Percentiles rank a stretch among this genome's conserved stretches.
phyloP scores from a whole-genome alignment of 2,329 filamentous ascomycete species.

The Fusarium bactridioides region DNA sequence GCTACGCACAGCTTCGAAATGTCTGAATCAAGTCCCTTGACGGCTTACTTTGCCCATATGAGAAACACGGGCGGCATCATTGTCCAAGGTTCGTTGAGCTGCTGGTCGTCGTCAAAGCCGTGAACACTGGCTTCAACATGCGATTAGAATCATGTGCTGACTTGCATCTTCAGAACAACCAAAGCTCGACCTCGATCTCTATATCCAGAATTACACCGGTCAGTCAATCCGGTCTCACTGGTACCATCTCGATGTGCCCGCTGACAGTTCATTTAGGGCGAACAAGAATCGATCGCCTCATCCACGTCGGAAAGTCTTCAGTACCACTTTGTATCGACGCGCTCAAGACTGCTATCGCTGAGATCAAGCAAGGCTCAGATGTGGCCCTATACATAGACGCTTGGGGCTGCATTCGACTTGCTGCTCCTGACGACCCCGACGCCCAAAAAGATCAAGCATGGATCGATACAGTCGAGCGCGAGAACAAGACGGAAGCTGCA shows the following conservation, averaged over 20 bases:
- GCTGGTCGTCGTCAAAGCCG: background rate
- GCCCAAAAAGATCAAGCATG: constrained; percentile 74
- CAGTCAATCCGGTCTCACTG: constrained; percentile 32
- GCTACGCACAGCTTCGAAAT: constrained; percentile 43
- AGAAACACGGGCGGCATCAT: constrained; percentile 55
- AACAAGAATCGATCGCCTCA: constrained; percentile 81
- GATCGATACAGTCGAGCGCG: constrained; percentile 72
- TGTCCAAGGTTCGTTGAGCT: constrained; percentile 53
- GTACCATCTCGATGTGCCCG: background rate
- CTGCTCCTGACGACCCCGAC: constrained; percentile 73
- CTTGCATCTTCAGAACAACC: constrained; percentile 66
- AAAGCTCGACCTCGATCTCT: constrained; percentile 90
- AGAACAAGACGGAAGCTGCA: constrained; percentile 73
- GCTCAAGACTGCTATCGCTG: constrained; percentile 76
- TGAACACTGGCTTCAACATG: background rate
- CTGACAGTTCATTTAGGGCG: constrained; percentile 63
- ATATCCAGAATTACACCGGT: constrained; percentile 91
- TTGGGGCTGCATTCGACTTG: constrained; percentile 68
- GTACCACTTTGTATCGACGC: constrained; percentile 80
- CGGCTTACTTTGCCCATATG: constrained; percentile 57
- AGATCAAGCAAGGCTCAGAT: constrained; percentile 81
- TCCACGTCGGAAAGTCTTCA: constrained; percentile 82
- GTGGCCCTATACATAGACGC: constrained; percentile 74
- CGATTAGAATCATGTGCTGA: constrained; percentile 16
- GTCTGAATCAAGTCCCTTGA: constrained; percentile 46